Base-by-base conservation (phyloP, 306 rosid species). In the Prinsepia uniflora region DNA sequence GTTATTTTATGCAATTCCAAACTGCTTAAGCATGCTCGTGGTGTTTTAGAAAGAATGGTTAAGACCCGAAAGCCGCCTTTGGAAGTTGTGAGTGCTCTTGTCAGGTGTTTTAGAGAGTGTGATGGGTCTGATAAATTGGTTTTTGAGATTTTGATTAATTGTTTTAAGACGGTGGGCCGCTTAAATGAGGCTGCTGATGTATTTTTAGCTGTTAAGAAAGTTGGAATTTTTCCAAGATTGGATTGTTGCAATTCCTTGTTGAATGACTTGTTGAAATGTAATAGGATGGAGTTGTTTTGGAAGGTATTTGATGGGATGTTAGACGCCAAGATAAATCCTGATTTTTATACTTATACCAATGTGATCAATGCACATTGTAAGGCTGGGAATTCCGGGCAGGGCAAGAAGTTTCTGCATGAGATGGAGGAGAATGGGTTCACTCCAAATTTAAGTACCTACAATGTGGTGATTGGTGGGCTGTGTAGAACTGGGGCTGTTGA, bases 371-470 rank as follows among this genome's bases (percentile, higher is more conserved):
- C 89, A 14, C 79, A 84, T 58, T 78, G 76, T 68, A 78, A 81
- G 75, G 74, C 62, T 39, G 87, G 87, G 41, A 79, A 75, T 78
- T 74, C 70, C n/a, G 52, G 59, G 43, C 75, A 73, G 75, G 87
- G 66, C 4, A 82, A 57, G 73, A 78, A 70, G 72, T 75, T 74
- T 19, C 68, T 82, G 20, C 30, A 24, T 53, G 86, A 81, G 76
- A 86, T 86, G 90, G 80, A 57, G 73, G 80, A 72, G 71, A 86
- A 77, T 65, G 86, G 84, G 1, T 72, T 73, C 59, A 62, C 41
- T 73, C 86, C 84, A 6, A 77, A 76, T 49, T 36, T 70, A 56
- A 66, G 80, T 44, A 71, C 69, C 17, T 84, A 70, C 70, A 81
- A 79, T 41, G 57, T 54, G 34, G 53, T 81, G 47, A 78, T 84